Evolutionary conservation across 2,329 filamentous ascomycete species (phyloP).

Genomic region (Alternaria conjuncta): DNA sequence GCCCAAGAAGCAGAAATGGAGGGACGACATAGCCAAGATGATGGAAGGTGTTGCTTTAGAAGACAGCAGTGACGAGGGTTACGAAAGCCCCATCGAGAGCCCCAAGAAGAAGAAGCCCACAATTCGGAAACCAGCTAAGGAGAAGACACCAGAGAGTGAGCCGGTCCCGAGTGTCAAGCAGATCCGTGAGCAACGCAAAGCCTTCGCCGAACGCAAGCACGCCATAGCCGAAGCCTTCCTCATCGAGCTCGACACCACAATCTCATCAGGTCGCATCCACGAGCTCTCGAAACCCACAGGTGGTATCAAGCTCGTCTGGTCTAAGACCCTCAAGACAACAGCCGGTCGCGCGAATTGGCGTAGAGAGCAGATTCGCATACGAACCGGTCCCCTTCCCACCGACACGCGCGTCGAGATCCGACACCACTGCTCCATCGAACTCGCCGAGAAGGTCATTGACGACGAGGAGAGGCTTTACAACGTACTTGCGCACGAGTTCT

Average conservation of each 20-base stretch:
- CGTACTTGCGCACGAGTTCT: constrained; percentile 95
- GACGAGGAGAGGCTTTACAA: constrained; percentile 77
- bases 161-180: constrained; percentile 24
- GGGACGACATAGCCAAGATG: constrained; percentile 35
- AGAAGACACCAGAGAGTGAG: background rate
- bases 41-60: constrained; percentile 34
- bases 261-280: constrained; percentile 67
- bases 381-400: constrained; percentile 30
- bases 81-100: constrained; percentile 29
- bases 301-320: constrained; percentile 75
- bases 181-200: constrained; percentile 53
- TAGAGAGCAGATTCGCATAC: constrained; percentile 51
- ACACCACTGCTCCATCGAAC: constrained; percentile 80
- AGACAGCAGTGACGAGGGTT: constrained; percentile 31
- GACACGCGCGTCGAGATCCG: constrained; percentile 43
- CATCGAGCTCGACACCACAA: constrained; percentile 68
- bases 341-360: constrained; percentile 67
- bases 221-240: constrained; percentile 70
- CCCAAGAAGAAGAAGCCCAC: constrained; percentile 28
- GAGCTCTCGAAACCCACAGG: constrained; percentile 68
- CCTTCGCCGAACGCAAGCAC: constrained; percentile 69
- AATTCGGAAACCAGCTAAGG: constrained; percentile 20
- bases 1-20: constrained; percentile 45
- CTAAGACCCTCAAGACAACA: constrained; percentile 78
- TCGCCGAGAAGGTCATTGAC: constrained; percentile 87